Conservation (phyloP, 768 basidiomycete species). For the Mycena vulgaris region DNA sequence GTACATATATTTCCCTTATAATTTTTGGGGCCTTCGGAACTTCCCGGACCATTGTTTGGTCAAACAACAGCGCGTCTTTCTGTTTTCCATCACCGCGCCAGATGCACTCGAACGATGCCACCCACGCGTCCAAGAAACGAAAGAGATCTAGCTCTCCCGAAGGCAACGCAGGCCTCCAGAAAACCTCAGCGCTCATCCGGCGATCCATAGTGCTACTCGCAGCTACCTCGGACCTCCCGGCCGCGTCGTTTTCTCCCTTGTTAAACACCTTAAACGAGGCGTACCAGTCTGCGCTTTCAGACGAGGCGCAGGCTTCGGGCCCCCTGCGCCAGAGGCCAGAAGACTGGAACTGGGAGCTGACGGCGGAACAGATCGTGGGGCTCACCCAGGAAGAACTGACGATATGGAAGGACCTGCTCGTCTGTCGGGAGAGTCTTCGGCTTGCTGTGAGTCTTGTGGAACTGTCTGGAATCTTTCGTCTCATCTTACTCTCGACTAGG, state of each 20-base stretch:
- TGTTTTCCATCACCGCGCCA: not conserved
- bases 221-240: constrained; percentile 13
- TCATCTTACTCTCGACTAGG: not conserved
- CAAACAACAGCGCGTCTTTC: constrained; percentile 11
- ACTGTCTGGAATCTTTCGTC: not conserved
- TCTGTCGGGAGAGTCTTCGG: not conserved
- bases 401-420: constrained; percentile 31
- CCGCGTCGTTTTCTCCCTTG: constrained; percentile 8
- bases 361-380: constrained; percentile 9
- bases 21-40: too few relatives aligned
- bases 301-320: not conserved
- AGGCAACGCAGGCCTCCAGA: not conserved
- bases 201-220: constrained; percentile 20
- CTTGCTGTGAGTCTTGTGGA: not conserved
- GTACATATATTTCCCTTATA: too few relatives aligned
- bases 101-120: constrained; percentile 4
- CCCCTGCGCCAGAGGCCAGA: not conserved
- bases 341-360: constrained; percentile 32
- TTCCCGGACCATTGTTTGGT: too few relatives aligned
- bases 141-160: constrained; percentile 6
- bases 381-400: constrained; percentile 22
- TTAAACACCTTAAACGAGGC: constrained; percentile 10
- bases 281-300: constrained; percentile 14
- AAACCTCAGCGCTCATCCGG: constrained; percentile 21
- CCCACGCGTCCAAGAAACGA: constrained; percentile 10